Base-by-base conservation (phyloP, 495 filamentous ascomycete genomes). In the Cenococcum geophilum region DNA sequence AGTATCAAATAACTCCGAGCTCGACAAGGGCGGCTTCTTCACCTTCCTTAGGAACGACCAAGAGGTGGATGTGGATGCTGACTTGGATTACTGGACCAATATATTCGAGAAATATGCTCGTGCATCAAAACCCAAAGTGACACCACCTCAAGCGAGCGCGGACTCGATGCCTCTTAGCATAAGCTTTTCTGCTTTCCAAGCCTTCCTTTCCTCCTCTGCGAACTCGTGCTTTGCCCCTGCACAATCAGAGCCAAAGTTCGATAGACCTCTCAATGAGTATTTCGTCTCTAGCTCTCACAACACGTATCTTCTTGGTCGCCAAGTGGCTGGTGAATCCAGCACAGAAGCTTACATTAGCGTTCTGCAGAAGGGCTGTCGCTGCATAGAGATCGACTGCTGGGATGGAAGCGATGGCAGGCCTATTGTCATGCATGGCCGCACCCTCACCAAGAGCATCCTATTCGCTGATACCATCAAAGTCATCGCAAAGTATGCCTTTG, bases 281-380 rank as follows among this genome's bases (percentile, higher is more conserved):
- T 97, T 91, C 81, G 93, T 97, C 62, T 97, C 92, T 4, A 96
- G 91, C 77, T 97, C 92, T 18, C 93, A 98, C 78, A 98, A 98
- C 73, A 97, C 93, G 10, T 98, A 98, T 69, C 84, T 98, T 11
- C 76, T 93, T 23, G 93, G 93, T 18, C 85, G 91, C 22, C 93
- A 98, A 72, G 86, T 97, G 10, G 86, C 83, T 32, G 91, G 91
- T 23, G 82, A 87, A 40, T 96, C 93, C 20, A 97, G 91, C 65
- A 86, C 91, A 11, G 93, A 98, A 71, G 89, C 89, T 25, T 98
- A 98, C 74, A 92, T 97, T 68, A 83, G 82, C 55, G 90, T 91
- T n/a, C 77, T 98, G 23, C 83, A 89, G 64, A 82, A 86, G 51
- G 92, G 91, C 43, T 98, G 93, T 71, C 87, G 93, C 57, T 97